Percentiles rank a stretch among this genome's conserved stretches.
Evolutionary conservation across 768 basidiomycete genomes (phyloP).

Genomic region (Tricholoma furcatifolium): DNA sequence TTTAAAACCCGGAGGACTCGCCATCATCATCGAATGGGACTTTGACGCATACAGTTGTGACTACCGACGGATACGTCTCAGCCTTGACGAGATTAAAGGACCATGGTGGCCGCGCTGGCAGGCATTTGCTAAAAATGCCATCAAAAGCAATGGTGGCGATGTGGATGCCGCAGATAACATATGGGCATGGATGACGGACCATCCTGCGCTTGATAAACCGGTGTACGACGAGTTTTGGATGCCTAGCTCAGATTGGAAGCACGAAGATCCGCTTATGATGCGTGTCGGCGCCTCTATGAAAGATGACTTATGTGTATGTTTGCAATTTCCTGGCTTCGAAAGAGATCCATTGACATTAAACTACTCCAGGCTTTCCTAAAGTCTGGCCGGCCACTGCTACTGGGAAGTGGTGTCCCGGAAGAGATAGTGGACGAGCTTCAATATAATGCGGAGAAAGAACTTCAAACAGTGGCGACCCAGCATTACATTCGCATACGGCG

Average conservation of each 20-base stretch:
- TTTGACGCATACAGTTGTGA: conserved; percentile 60
- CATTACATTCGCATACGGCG: conserved; percentile 58
- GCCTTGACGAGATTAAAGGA: conserved; percentile 38
- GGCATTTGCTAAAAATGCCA: conserved; percentile 51
- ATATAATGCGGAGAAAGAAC: conserved; percentile 47
- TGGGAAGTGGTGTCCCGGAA: conserved; percentile 59
- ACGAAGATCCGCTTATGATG: conserved; percentile 35
- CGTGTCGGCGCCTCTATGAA: conserved; percentile 45
- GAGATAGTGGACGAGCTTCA: conserved; percentile 54
- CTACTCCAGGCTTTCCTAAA: conserved; percentile 56
- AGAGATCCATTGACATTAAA: not conserved
- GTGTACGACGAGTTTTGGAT: conserved; percentile 62
- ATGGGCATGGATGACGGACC: conserved; percentile 49
- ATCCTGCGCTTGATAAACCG: conserved; percentile 59
- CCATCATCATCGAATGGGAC: conserved; percentile 68
- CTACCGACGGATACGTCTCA: conserved; percentile 39
- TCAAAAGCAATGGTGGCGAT: conserved; percentile 55
- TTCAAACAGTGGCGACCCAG: conserved; percentile 43
- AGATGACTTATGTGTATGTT: conserved; percentile 57
- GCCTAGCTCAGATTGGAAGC: conserved; percentile 55
- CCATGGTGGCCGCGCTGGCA: conserved; percentile 70
- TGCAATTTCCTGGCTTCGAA: not conserved
- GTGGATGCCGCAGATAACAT: conserved; percentile 61
- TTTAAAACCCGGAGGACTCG: conserved; percentile 68
- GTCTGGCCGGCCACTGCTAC: conserved; percentile 65